Base-by-base conservation (phyloP, 2,329 filamentous ascomycete genomes). In the Lachnellula cervina region DNA sequence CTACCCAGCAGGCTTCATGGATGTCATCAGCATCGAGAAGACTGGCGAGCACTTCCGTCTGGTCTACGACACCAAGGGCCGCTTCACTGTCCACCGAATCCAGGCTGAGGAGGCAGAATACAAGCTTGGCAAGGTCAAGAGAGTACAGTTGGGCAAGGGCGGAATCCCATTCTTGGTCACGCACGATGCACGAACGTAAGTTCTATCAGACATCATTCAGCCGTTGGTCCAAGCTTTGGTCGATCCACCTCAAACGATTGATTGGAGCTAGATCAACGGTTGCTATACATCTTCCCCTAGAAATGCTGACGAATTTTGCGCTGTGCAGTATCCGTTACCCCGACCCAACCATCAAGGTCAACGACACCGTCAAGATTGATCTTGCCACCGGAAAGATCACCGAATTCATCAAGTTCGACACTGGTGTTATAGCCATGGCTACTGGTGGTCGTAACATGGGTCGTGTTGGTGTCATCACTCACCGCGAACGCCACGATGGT, bases 111-210 rank as follows among this genome's bases (percentile, higher is more conserved):
- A 99, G 89, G 92, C 93, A 71, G 87, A 94, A 83, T 99, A 97
- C 90, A 99, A 99, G 89, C 85, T 99, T 72, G 92, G 92, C 84
- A 99, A 97, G 86, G 94, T 99, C 83, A 97, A 97, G 90, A 89
- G 93, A 74, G 94, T 99, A 64, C 94, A 99, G 84, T 86, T 99
- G 72, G 94, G 94, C 84, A 93, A 91, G 80, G 95, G 94, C 81
- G 94, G 92, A 83, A 96, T 99, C 87, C 94, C 94, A 95, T 99
- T 96, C 92, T 97, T 97, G 91, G 94, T 99, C 90, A 99, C 94
- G 92, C 94, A 99, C 90, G 94, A 99, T 94, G 94, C 94, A 82
- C 89, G 94, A 91, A 99, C 94, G 93, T 99, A 84, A 96, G 93
- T 97, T 88, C 84, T 88, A 80, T 85, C 81, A 84, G 80, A 89